Evolutionary conservation across 176 grass and related monocot genomes (phyloP), one percentile per base, ranked within the genome.

Genomic region (Canna indica): DNA sequence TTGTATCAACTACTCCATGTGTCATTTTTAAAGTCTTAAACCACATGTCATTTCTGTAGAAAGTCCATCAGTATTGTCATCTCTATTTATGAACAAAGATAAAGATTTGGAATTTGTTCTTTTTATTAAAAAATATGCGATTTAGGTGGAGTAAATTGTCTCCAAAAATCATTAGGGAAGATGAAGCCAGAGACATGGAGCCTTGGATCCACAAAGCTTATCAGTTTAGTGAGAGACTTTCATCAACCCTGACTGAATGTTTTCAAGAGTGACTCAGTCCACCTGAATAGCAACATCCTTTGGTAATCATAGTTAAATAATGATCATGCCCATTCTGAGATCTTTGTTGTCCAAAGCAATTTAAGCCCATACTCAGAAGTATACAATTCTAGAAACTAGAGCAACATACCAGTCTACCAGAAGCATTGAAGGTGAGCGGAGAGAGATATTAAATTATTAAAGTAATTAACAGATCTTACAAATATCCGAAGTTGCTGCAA

Each of bases 401-500:
- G 33, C 69, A 73, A 46, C 67, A 59, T 72, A 56, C 20, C 64
- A 82, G 59, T 70, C 72, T 28, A 1, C 26, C 58, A 34, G 16
- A 39, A 59, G 44, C 26, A 50, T 59, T n/a, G 5, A 72, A 47
- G 20, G 33, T 5, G 27, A 60, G 27, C 7, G 17, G 22, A 50
- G 47, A 54, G 3, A 11, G n/a, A n/a, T n/a, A 44, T 64, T 26
- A 65, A 3, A 27, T 61, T 34, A 41, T 39, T 61, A 64, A 3
- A 78, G n/a, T 69, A 73, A 64, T 17, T 13, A 12, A 68, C 34
- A 42, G 67, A 7, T 81, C 89, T 93, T 69, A 99, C 94, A 82
- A 99, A 99, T 67, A 90, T 78, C 72, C 94, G 79, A 47, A 99
- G 80, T 73, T 90, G 90, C 75, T 93, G 84, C 68, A 99, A 85